phyloP scores from a whole-genome alignment of 805 yeast species.

The Candida namnaoensis region DNA sequence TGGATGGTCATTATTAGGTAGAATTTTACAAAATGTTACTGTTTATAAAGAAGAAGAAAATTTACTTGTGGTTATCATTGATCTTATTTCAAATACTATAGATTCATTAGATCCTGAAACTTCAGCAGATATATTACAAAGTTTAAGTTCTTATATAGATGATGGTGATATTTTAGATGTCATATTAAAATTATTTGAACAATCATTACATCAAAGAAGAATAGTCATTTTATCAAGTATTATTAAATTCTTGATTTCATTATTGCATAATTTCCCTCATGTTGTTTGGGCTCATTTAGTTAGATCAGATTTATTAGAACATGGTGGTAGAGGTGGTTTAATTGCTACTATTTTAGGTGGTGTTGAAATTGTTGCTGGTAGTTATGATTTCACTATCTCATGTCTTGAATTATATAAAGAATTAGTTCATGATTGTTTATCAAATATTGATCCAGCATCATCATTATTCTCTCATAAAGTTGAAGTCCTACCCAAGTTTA shows the following conservation, averaged over 20 bases:
- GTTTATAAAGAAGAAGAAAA: constrained; percentile 26
- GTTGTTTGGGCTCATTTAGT: constrained; percentile 76
- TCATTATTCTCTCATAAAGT: constrained; percentile 32
- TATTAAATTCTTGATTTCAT: constrained; percentile 39
- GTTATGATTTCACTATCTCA: constrained; percentile 54
- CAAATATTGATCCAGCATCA: constrained; percentile 26
- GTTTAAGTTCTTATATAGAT: constrained; percentile 32
- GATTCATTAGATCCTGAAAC: constrained; percentile 27
- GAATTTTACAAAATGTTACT: constrained; percentile 56
- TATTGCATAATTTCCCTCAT: constrained; percentile 42
- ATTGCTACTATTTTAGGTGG: constrained; percentile 57
- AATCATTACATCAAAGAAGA: constrained; percentile 49
- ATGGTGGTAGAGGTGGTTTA: constrained; percentile 56
- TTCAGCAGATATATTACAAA: constrained; percentile 29
- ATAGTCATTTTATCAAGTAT: constrained; percentile 35
- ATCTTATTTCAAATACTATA: constrained; percentile 40
- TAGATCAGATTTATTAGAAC: constrained; percentile 56
- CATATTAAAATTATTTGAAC: constrained; percentile 59
- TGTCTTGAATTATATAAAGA: constrained; percentile 46
- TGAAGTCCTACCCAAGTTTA: constrained; percentile 45
- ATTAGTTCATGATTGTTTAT: constrained; percentile 42
- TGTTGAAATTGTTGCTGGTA: constrained; percentile 62
- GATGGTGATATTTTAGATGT: constrained; percentile 56
- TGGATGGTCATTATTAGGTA: constrained; percentile 85
- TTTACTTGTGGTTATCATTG: constrained; percentile 38